phyloP scores from a whole-genome alignment of 495 filamentous ascomycete genomes.

The Penicillium bovifimosum region DNA sequence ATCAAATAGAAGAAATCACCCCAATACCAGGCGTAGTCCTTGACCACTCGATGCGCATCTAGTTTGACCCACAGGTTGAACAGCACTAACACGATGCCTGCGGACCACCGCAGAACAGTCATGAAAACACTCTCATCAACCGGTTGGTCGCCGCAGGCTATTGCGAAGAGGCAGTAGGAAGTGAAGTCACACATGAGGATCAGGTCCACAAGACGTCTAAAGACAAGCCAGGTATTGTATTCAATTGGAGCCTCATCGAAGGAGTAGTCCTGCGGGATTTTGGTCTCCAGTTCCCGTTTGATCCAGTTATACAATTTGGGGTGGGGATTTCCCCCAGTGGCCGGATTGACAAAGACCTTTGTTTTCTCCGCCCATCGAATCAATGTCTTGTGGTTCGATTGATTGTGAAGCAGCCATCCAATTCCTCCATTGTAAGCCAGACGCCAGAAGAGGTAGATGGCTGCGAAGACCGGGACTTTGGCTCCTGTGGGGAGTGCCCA shows the following conservation, averaged over 20 bases:
- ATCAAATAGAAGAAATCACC: slow-evolving; percentile 99
- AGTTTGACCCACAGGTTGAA: slow-evolving; percentile 99
- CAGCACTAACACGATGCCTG: slow-evolving; percentile 71
- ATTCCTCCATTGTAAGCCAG: slow-evolving; percentile 89
- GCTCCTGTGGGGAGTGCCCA: slow-evolving; percentile 62
- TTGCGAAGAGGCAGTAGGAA: slow-evolving; percentile 91
- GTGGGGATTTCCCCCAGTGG: slow-evolving; percentile 70
- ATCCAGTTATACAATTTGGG: slow-evolving; percentile 76
- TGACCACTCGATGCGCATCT: slow-evolving; percentile 96
- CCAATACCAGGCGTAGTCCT: slow-evolving; percentile 99
- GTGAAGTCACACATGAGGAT: slow-evolving; percentile 98
- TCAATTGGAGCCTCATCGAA: slow-evolving; percentile 91
- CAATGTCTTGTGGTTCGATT: slow-evolving; percentile 81
- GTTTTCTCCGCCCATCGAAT: slow-evolving; percentile 83
- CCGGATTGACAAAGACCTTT: slow-evolving; percentile 79
- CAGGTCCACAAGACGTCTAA: slow-evolving; percentile 88
- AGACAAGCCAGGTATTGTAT: slow-evolving; percentile 98
- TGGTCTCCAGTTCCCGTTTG: slow-evolving; percentile 85
- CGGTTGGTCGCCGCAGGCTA: slow-evolving; percentile 76
- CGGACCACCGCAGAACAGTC: slow-evolving; percentile 70
- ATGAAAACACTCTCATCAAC: slow-evolving; percentile 62
- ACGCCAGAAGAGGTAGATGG: slow-evolving; percentile 87
- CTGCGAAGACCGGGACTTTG: slow-evolving; percentile 69
- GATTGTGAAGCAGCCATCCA: slow-evolving; percentile 78
- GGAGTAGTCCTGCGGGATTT: slow-evolving; percentile 89